Evolutionary conservation across 495 filamentous ascomycete species (phyloP), one percentile per base, ranked within the genome.

Genomic region (Hypoxylon rickii): DNA sequence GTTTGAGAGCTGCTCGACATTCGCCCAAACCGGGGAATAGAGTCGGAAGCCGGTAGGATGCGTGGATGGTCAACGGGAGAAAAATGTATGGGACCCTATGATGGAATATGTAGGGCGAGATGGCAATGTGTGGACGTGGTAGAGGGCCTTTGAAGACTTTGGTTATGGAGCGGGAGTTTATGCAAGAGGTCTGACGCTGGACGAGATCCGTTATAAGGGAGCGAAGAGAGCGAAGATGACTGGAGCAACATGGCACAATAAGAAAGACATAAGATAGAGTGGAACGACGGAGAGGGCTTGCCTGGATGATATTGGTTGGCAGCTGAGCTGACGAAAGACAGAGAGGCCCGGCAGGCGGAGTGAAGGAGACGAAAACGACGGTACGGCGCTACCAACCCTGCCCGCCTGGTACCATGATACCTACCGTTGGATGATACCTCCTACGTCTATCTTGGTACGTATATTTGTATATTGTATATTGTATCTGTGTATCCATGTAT

Each of bases 171-270:
- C 44, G 55, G 50, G 49, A 58, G 54, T 58, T 58, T 58, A 63
- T 58, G 55, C 50, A 47, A 52, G 53, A 53, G 32, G 49, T 36
- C 44, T 43, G 39, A 52, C 26, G 33, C 41, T 62, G 54, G 50
- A 63, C 34, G 33, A 59, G 60, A 63, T 66, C 58, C 57, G 50
- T 64, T 66, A 68, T 66, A 66, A 66, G 63, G 44, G 49, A 64
- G 56, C 15, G n/a, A 39, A 51, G 44, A 47, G 49, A 64, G 56
- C 15, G n/a, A 39, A 51, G 44, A 39, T 39, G 38, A 68, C 51
- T 66, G 63, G 63, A 68, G 51, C 66, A 64, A 68, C 66, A 63
- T 68, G 66, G 66, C 66, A 64, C 51, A 49, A 65, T 63, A 45
- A 63, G 50, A 68, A 51, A 61, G 58, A 62, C 50, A 62, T 61